Percentiles rank a stretch among this genome's conserved stretches.
These are phyloP conservation scores for Penicillium waksmanii DNA, from an alignment of 495 filamentous ascomycete species.

Conservation along the genomic window DNA sequence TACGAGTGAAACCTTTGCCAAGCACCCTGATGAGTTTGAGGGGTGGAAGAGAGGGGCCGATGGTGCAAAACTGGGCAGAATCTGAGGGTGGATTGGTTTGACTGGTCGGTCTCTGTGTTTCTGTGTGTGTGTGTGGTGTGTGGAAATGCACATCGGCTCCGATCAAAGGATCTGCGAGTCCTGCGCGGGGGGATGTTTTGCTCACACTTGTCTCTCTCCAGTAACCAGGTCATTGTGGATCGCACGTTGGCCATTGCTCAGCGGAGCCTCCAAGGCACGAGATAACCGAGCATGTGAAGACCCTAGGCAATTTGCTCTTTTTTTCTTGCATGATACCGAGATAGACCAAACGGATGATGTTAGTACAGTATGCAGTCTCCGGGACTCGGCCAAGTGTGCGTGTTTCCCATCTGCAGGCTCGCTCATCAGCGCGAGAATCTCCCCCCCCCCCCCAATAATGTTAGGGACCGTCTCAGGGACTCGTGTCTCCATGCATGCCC, in stretches of 20 bases:
- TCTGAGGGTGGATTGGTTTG: neutral
- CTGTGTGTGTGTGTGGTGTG: neutral
- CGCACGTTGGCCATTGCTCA: slow-evolving; percentile 19
- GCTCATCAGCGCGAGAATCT: slow-evolving; percentile 11
- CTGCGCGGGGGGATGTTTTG: slow-evolving; percentile 2
- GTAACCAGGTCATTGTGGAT: slow-evolving; percentile 14
- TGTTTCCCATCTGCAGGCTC: slow-evolving; percentile 13
- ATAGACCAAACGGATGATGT: neutral
- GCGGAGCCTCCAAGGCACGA: slow-evolving; percentile 26
- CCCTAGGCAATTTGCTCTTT: slow-evolving; percentile 3
- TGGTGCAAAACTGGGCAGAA: slow-evolving; percentile 1
- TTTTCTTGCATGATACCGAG: slow-evolving; percentile 2
- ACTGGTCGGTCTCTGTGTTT: neutral
- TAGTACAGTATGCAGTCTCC: neutral
- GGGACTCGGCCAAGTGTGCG: slow-evolving; percentile 8
- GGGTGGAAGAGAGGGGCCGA: slow-evolving; percentile 12
- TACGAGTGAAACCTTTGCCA: slow-evolving; percentile 27
- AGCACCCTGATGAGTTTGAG: slow-evolving; percentile 16
- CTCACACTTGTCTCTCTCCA: neutral
- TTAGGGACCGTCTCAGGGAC: slow-evolving; percentile 10
- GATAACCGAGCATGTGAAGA: slow-evolving; percentile 37
- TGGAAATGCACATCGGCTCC: slow-evolving; percentile 1
- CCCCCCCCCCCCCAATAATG: slow-evolving; percentile 15
- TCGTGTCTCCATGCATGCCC: slow-evolving; percentile 27
- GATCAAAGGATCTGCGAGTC: neutral